Base-by-base conservation (phyloP, 2,329 filamentous ascomycete genomes). In the Talaromyces sp. region DNA sequence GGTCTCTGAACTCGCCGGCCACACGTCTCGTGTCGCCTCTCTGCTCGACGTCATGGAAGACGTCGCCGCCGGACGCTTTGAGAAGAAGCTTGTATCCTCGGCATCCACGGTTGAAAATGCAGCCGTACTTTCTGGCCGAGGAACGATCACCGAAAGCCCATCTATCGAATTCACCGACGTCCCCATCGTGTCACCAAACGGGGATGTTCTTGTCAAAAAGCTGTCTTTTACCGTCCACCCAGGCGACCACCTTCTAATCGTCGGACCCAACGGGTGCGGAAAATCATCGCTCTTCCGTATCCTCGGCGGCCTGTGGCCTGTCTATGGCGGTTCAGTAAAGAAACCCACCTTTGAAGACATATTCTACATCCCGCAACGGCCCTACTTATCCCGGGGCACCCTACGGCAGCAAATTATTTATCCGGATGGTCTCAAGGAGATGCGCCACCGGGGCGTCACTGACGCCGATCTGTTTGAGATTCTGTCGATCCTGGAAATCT, bases 401-500 rank as follows among this genome's bases (percentile, higher is more conserved):
- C 85, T 99, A n/a, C 88, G 95, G 44, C 92, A 98, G 75, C 95
- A 99, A 72, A 92, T 99, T 68, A 96, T 95, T 63, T 99, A 99
- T 76, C 95, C 95, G 0, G 95, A 99, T 75, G 89, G 87, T 8
- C 77, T 96, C 18, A 88, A 91, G 57, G 89, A 93, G 65, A 96
- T 97, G 88, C 90, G 91, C 51, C 85, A 88, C 65, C 93, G 92
- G 70, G 88, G 90, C 55, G 83, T 95, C 36, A 92, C 90, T 0
- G 95, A 99, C 72, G 81, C 83, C 0, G 91, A 97, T 68, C 85
- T 99, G 1, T 81, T 89, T 63, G 81, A 84, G 12, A 91, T 97
- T 63, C 85, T 99, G 34, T 83, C 83, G 28, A 87, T 88, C 30
- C 87, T 99, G 3, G 90, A 92, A 62, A 91, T 99, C 28, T 91